A percentile compares a stretch with the other conserved stretches of the same genome.
Conservation (phyloP, 495 filamentous ascomycete genomes). For the Chaetomium fimeti region DNA sequence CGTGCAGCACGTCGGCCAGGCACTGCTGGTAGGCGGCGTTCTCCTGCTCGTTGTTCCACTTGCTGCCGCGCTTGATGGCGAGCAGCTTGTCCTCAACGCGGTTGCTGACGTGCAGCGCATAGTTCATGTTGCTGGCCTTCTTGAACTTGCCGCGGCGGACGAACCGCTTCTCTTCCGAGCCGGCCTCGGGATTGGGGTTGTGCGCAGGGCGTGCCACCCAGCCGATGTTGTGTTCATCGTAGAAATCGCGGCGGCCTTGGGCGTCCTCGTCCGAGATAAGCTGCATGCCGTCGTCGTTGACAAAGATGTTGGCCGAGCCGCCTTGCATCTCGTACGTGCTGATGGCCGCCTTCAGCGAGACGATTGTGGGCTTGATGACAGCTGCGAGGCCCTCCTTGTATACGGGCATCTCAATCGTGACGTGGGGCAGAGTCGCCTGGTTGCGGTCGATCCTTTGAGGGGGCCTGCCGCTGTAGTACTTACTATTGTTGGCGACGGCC, state of each 20-base stretch:
- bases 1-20: constrained; percentile 65
- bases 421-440: constrained; percentile 63
- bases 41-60: constrained; percentile 56
- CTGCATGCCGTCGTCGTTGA: constrained; percentile 79
- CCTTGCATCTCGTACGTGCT: constrained; percentile 78
- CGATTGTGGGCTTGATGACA: constrained; percentile 67
- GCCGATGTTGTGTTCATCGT: constrained; percentile 72
- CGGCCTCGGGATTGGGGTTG: constrained; percentile 44
- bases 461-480: constrained; percentile 59
- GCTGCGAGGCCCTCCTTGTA: constrained; percentile 67
- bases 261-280: constrained; percentile 65
- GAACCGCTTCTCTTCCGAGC: constrained; percentile 59
- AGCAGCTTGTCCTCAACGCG: constrained; percentile 68
- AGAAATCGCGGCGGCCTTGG: constrained; percentile 63
- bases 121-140: constrained; percentile 88
- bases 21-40: constrained; percentile 64
- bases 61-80: constrained; percentile 47
- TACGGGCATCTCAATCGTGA: constrained; percentile 72
- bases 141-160: constrained; percentile 64
- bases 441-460: constrained; percentile 60
- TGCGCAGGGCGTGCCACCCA: constrained; percentile 70
- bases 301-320: constrained; percentile 75
- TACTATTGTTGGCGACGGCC: constrained; percentile 69
- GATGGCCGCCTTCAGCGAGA: constrained; percentile 69
- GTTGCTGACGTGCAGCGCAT: constrained; percentile 57